Base-by-base conservation (phyloP, 768 basidiomycete genomes). In the Russula foetens region DNA sequence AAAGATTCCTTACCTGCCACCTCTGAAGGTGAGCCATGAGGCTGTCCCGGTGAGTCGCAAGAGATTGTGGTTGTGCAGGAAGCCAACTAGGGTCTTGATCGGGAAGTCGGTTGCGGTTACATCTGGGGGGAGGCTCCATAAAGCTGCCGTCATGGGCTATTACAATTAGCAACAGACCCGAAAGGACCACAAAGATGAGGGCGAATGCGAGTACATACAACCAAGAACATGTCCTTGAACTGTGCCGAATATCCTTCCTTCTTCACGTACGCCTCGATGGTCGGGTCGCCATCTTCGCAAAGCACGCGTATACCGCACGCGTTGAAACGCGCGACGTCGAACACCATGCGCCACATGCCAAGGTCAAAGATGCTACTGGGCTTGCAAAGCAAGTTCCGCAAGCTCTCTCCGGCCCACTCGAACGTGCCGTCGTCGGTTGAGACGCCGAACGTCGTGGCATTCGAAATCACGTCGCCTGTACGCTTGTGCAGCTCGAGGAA, bases 401-500 rank as follows among this genome's bases (percentile, higher is more conserved):
- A 74, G 49, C 80, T 83, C 64, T 81, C 80, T 31, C 88, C 87
- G 3, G 88, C 86, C 87, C 90, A 91, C 70, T 91, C 88, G 66
- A 88, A 88, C 1, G 67, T 70, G 0, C 88, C 90, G 24, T 69
- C 60, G 69, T 90, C 86, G 50, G 88, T 77, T 3, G 88, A 86
- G 41, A 92, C 81, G 64, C 82, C 81, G 71, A 91, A 90, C 0
- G 88, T 85, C 88, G 90, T 91, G 56, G 84, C 81, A 0, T 87
- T 88, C 3, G 79, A 76, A 43, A 82, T 66, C 31, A 84, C 77
- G 4, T 72, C 73, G 43, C 77, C n/a, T n/a, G n/a, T n/a, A n/a
- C n/a, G n/a, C n/a, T n/a, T 24, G 49, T 80, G 75, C 29, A 76
- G 69, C 17, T 74, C 71, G 35, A 90, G 76, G 69, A 91, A 92